Evolutionary conservation across 768 basidiomycete species (phyloP).

Genomic region (Podaxis rugospora): DNA sequence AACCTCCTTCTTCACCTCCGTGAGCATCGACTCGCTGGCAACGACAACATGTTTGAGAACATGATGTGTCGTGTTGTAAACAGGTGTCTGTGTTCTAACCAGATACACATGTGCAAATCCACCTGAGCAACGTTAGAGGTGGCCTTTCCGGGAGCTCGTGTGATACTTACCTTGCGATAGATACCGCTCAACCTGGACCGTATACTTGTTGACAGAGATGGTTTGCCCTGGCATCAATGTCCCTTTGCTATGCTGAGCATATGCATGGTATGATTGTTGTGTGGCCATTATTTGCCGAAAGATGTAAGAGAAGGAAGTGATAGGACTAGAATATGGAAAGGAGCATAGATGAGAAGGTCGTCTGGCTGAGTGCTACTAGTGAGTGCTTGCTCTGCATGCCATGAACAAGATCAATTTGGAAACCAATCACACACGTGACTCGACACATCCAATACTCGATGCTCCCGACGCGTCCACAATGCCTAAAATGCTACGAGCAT

Average conservation of each 20-base stretch:
- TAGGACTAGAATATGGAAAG: constrained; percentile 13
- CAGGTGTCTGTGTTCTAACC: constrained; percentile 78
- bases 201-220: constrained; percentile 85
- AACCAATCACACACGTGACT: constrained; percentile 7
- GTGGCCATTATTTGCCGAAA: constrained; percentile 37
- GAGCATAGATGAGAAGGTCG: constrained; percentile 15
- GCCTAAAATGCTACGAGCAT: no score
- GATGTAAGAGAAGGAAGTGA: constrained; percentile 10
- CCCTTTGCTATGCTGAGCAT: constrained; percentile 54
- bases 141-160: constrained; percentile 6
- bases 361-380: constrained; percentile 12
- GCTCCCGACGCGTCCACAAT: not conserved
- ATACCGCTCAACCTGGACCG: constrained; percentile 90
- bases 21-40: constrained; percentile 81
- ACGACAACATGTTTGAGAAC: constrained; percentile 97
- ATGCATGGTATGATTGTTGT: constrained; percentile 45
- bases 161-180: constrained; percentile 78
- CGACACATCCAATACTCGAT: not conserved
- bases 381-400: constrained; percentile 13
- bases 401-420: constrained; percentile 12
- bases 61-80: constrained; percentile 91
- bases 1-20: constrained; percentile 95
- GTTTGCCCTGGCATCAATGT: constrained; percentile 79
- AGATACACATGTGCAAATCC: constrained; percentile 99
- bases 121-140: constrained; percentile 44